Conservation (phyloP, 768 basidiomycete genomes). For the Rhodotorula toruloides region DNA sequence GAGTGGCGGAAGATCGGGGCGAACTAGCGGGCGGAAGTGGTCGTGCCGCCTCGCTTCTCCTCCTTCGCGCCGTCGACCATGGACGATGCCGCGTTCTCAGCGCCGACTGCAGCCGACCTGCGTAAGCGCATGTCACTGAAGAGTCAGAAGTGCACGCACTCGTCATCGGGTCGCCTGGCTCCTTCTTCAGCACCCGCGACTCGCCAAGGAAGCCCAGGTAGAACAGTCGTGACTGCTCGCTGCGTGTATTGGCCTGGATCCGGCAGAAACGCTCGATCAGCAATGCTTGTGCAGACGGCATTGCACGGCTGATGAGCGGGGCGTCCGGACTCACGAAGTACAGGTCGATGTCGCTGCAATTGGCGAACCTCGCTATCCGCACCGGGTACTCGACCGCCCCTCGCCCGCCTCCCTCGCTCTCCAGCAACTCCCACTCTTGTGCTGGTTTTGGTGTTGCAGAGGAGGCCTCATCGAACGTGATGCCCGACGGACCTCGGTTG, state of each 20-base stretch:
- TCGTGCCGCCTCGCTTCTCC: conserved; percentile 11
- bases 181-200: conserved; percentile 37
- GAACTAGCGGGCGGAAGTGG: conserved; percentile 16
- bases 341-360: conserved; percentile 24
- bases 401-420: conserved; percentile 23
- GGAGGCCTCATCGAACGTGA: conserved; percentile 33
- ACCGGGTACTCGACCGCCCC: conserved; percentile 42
- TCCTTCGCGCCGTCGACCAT: conserved; percentile 30
- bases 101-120: conserved; percentile 10
- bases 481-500: conserved; percentile 23
- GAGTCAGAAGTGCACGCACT: neutral
- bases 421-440: conserved; percentile 40
- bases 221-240: conserved; percentile 29
- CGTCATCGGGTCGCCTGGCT: conserved; percentile 28
- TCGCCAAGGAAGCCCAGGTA: conserved; percentile 44
- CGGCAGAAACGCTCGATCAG: neutral
- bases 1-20: neutral
- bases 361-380: conserved; percentile 38
- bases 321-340: neutral
- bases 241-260: conserved; percentile 13
- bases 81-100: conserved; percentile 25
- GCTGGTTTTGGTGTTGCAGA: conserved; percentile 12
- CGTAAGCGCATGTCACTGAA: neutral
- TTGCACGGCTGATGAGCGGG: no score
- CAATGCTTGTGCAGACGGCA: no score